Evolutionary conservation across 2,329 filamentous ascomycete genomes (phyloP).

Genomic region (Claviceps africana): DNA sequence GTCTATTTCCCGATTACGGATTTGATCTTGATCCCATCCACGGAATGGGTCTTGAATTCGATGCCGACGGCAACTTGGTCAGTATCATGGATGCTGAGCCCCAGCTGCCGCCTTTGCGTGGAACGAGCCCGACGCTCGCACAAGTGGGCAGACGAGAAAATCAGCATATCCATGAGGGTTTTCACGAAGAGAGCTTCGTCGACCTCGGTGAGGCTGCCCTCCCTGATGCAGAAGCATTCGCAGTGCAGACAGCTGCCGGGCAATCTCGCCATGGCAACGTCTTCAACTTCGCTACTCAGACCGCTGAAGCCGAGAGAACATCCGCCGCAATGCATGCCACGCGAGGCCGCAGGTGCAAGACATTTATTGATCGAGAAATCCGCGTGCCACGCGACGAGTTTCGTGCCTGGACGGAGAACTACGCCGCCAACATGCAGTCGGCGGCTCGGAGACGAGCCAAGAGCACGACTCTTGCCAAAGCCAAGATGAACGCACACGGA

Average conservation of each 20-base stretch:
- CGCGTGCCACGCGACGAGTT: constrained; percentile 23
- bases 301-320: constrained; percentile 10
- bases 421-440: constrained; percentile 40
- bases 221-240: constrained; percentile 24
- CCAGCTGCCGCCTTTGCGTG: constrained; percentile 27
- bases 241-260: constrained; percentile 11
- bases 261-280: constrained; percentile 8
- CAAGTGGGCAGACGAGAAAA: neutral
- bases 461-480: constrained; percentile 18
- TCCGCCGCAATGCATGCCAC: constrained; percentile 11
- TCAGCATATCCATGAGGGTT: neutral
- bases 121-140: neutral
- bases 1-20: constrained; percentile 26
- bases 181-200: constrained; percentile 12
- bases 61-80: constrained; percentile 35
- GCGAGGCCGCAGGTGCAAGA: constrained; percentile 14
- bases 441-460: constrained; percentile 14
- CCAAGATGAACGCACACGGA: constrained; percentile 22
- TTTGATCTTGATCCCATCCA: constrained; percentile 22
- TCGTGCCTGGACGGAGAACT: constrained; percentile 27
- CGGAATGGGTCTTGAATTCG: constrained; percentile 35
- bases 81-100: constrained; percentile 26
- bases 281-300: constrained; percentile 10
- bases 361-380: constrained; percentile 19
- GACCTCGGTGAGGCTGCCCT: constrained; percentile 24